phyloP scores from a whole-genome alignment of 352 stramenopile genomes.

The Globisporangium viniferum region DNA sequence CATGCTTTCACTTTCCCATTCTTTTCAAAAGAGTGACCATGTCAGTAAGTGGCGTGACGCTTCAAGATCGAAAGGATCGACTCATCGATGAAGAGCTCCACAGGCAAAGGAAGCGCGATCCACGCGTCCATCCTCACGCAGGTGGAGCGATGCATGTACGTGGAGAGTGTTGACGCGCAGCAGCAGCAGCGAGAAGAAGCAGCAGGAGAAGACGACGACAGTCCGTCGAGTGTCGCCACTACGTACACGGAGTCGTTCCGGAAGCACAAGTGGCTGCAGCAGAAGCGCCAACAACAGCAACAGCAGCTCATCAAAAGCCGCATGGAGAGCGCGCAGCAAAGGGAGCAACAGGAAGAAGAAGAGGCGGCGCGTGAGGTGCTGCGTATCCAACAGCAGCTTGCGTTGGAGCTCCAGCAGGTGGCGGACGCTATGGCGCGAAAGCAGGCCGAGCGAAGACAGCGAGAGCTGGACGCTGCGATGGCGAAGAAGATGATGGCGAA shows the following conservation, averaged over 20 bases:
- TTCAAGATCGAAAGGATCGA: background rate
- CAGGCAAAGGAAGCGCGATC: background rate
- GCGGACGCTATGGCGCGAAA: background rate
- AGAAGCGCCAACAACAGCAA: conserved; percentile 24
- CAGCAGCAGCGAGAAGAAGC: conserved; percentile 9
- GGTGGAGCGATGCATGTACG: conserved; percentile 45
- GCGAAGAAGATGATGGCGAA: conserved; percentile 8
- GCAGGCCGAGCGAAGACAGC: background rate
- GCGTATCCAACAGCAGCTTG: conserved; percentile 7
- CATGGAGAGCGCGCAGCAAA: background rate
- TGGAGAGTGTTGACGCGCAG: conserved; percentile 27
- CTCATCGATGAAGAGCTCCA: conserved; percentile 3
- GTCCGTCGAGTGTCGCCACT: conserved; percentile 2
- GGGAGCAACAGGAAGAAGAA: background rate
- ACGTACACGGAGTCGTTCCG: conserved; percentile 36
- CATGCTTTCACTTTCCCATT: background rate
- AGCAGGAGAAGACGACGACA: background rate
- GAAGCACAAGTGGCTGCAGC: conserved; percentile 41
- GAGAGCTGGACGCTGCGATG: conserved; percentile 5
- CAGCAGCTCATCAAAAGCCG: background rate
- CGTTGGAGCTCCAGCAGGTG: conserved; percentile 19
- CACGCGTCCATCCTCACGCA: conserved; percentile 30
- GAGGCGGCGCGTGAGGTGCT: background rate
- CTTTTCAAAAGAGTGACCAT: background rate
- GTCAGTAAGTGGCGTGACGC: background rate